phyloP scores from a whole-genome alignment of 2,329 filamentous ascomycete genomes.

The Colletotrichum falcatum region DNA sequence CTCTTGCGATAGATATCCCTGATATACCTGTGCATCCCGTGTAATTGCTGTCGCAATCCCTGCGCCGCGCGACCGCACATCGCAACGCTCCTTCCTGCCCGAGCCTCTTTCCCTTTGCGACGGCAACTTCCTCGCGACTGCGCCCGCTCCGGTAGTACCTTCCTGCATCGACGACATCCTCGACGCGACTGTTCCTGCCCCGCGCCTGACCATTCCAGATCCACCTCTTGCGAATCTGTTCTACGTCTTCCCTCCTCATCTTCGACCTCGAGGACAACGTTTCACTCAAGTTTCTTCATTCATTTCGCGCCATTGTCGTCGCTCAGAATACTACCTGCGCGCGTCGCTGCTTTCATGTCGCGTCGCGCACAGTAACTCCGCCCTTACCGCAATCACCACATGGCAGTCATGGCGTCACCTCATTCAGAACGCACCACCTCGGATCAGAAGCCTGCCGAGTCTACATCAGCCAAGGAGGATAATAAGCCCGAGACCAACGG shows the following conservation, averaged over 20 bases:
- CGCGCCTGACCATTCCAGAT: neutral
- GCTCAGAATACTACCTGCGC: constrained; percentile 4
- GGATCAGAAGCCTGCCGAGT: constrained; percentile 61
- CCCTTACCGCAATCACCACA: constrained; percentile 52
- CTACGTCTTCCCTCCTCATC: neutral
- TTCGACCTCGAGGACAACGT: neutral
- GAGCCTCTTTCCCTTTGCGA: constrained; percentile 10
- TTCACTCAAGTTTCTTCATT: neutral
- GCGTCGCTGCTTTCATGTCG: constrained; percentile 52
- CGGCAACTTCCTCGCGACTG: constrained; percentile 16
- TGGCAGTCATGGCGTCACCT: constrained; percentile 67
- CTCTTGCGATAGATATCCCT: constrained; percentile 2
- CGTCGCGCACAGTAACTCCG: constrained; percentile 47
- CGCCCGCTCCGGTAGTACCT: constrained; percentile 4
- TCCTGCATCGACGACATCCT: neutral
- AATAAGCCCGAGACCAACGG: constrained; percentile 52
- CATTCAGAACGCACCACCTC: constrained; percentile 54
- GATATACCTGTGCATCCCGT: constrained; percentile 13
- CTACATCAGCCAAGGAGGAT: constrained; percentile 48
- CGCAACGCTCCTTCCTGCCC: constrained; percentile 17
- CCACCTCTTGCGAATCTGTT: neutral
- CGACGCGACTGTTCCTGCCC: neutral
- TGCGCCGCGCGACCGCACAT: constrained; percentile 20
- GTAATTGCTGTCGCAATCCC: neutral
- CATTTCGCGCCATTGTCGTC: neutral